Evolutionary conservation across 2,329 filamentous ascomycete species (phyloP).

Genomic region (Harringtonia lauricola): DNA sequence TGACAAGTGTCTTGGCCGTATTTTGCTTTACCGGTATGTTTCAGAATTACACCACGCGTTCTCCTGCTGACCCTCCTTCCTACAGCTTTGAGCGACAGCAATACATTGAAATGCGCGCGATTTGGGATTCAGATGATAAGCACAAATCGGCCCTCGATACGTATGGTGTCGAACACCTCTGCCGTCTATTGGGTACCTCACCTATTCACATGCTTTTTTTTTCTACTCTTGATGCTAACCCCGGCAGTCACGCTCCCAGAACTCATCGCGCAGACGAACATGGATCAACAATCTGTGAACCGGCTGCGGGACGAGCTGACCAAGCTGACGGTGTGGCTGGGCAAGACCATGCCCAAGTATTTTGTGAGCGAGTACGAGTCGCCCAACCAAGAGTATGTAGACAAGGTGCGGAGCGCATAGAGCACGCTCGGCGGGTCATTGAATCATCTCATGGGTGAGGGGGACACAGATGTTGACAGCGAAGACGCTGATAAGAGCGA

Average conservation of each 20-base stretch:
- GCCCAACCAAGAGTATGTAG: constrained; percentile 59
- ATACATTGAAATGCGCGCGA: constrained; percentile 65
- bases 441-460: background rate
- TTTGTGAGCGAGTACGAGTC: constrained; percentile 70
- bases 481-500: background rate
- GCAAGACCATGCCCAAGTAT: constrained; percentile 64
- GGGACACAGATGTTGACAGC: background rate
- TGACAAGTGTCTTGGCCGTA: constrained; percentile 76
- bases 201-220: too few species aligned
- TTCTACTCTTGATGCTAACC: background rate
- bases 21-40: constrained; percentile 67
- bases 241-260: constrained; percentile 74
- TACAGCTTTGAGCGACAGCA: constrained; percentile 79
- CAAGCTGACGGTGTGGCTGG: constrained; percentile 78
- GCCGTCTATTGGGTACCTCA: constrained; percentile 68
- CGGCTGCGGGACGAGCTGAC: constrained; percentile 80
- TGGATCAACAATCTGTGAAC: constrained; percentile 85
- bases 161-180: constrained; percentile 87
- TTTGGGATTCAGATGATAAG: constrained; percentile 45
- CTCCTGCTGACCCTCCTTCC: background rate
- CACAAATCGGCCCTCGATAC: constrained; percentile 65
- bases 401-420: constrained; percentile 46
- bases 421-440: too few species aligned
- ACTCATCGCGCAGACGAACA: constrained; percentile 92
- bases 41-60: background rate